These are phyloP conservation scores for Nepenthes gracilis DNA, from an alignment of 148 eudicot genomes.

Conservation along the genomic window DNA sequence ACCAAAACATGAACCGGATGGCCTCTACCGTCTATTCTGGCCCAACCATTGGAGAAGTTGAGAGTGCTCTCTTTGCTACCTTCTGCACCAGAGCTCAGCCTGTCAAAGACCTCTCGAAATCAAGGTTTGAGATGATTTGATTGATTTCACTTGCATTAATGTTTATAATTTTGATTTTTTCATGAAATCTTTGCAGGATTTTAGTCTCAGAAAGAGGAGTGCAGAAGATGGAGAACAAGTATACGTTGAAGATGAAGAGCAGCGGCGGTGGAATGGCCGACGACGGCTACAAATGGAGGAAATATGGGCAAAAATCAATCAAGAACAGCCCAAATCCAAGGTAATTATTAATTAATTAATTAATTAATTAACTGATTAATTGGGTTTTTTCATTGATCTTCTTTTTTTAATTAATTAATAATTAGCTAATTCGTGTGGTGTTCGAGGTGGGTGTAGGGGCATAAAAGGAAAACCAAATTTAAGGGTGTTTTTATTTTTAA, in stretches of 20 bases:
- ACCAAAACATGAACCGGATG: background rate
- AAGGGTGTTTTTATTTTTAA: too few relatives aligned
- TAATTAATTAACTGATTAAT: background rate
- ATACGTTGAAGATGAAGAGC: constrained; percentile 46
- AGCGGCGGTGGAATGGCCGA: constrained; percentile 35
- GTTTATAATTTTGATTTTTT: too few relatives aligned
- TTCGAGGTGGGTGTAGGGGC: too few relatives aligned
- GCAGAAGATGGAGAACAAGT: constrained; percentile 41
- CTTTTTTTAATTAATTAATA: too few relatives aligned
- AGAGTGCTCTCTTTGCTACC: constrained; percentile 17
- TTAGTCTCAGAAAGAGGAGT: constrained; percentile 27
- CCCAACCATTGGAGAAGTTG: constrained; percentile 19
- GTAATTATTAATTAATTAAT: constrained; percentile 10
- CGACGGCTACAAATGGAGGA: constrained; percentile 81
- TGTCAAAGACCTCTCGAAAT: constrained; percentile 9
- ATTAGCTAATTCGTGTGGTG: too few relatives aligned
- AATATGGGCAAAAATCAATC: constrained; percentile 69
- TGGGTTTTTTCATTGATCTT: background rate
- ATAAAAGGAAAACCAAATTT: too few relatives aligned
- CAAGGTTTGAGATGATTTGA: constrained; percentile 24
- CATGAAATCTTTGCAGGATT: constrained; percentile 15
- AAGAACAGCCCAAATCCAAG: constrained; percentile 70
- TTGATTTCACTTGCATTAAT: background rate
- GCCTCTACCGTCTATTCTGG: constrained; percentile 14
- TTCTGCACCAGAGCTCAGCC: constrained; percentile 1